These are phyloP conservation scores for Talaromyces piceae DNA, from an alignment of 2,329 filamentous ascomycete species.

Conservation along the genomic window DNA sequence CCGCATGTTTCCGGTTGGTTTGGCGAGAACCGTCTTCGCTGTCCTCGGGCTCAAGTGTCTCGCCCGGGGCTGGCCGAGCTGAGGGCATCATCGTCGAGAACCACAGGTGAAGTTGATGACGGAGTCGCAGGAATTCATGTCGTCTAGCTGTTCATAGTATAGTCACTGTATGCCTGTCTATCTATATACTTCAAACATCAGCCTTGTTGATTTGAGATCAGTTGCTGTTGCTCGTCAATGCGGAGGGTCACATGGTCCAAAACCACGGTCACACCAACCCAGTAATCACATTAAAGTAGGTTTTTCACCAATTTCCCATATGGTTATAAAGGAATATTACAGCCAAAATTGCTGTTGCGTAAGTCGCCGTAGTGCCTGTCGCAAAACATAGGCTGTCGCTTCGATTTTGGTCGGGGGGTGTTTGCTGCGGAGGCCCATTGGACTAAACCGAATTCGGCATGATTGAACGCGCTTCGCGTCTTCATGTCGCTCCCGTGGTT, in stretches of 20 bases:
- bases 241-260: neutral
- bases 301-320: neutral
- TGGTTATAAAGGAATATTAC: neutral
- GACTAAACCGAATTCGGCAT: constrained; percentile 8
- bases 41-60: neutral
- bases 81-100: constrained; percentile 4
- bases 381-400: neutral
- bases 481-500: neutral
- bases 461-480: constrained; percentile 12
- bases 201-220: neutral
- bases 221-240: neutral
- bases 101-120: neutral
- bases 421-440: neutral
- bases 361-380: neutral
- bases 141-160: neutral
- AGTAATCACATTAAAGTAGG: neutral
- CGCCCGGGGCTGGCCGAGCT: neutral
- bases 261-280: neutral
- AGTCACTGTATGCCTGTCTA: neutral
- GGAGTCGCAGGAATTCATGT: neutral
- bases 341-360: neutral
- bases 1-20: constrained; percentile 49
- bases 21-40: constrained; percentile 1
- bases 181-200: neutral
- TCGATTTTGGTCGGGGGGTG: neutral